phyloP scores from a whole-genome alignment of 2,329 filamentous ascomycete species.

The Epichloe bromicola region DNA sequence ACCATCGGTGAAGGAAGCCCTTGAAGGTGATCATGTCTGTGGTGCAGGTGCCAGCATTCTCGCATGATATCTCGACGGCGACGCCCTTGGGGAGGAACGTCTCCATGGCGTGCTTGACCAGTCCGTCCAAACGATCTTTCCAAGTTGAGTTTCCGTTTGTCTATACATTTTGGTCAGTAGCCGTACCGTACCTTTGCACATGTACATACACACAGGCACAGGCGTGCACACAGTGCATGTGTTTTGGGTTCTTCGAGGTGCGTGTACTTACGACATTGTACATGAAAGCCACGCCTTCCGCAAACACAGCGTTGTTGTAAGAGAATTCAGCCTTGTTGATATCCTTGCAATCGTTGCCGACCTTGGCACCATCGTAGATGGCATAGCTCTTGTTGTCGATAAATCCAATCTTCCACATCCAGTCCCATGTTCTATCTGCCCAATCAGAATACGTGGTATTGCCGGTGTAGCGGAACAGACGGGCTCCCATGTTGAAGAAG shows the following conservation, averaged over 20 bases:
- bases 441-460: slow-evolving; percentile 52
- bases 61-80: slow-evolving; percentile 50
- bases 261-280: slow-evolving; percentile 39
- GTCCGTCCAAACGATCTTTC: slow-evolving; percentile 32
- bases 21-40: slow-evolving; percentile 53
- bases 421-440: slow-evolving; percentile 51
- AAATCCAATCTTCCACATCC: slow-evolving; percentile 42
- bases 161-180: slow-evolving; percentile 15
- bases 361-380: slow-evolving; percentile 45
- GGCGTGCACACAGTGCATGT: too few relatives aligned
- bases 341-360: slow-evolving; percentile 38
- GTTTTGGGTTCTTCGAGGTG: background rate
- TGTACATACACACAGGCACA: too few relatives aligned
- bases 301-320: slow-evolving; percentile 45
- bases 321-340: slow-evolving; percentile 46
- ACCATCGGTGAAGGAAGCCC: slow-evolving; percentile 44
- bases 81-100: slow-evolving; percentile 43
- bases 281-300: slow-evolving; percentile 49
- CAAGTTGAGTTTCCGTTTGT: slow-evolving; percentile 37
- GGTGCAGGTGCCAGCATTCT: slow-evolving; percentile 40
- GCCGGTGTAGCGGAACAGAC: slow-evolving; percentile 56
- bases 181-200: background rate
- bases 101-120: slow-evolving; percentile 23
- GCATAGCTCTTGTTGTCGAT: slow-evolving; percentile 47
- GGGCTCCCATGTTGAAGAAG: slow-evolving; percentile 53